A percentile compares a stretch with the other conserved stretches of the same genome.
Evolutionary conservation across 176 grass and related monocot species (phyloP).

Genomic region (Carex kokanica): DNA sequence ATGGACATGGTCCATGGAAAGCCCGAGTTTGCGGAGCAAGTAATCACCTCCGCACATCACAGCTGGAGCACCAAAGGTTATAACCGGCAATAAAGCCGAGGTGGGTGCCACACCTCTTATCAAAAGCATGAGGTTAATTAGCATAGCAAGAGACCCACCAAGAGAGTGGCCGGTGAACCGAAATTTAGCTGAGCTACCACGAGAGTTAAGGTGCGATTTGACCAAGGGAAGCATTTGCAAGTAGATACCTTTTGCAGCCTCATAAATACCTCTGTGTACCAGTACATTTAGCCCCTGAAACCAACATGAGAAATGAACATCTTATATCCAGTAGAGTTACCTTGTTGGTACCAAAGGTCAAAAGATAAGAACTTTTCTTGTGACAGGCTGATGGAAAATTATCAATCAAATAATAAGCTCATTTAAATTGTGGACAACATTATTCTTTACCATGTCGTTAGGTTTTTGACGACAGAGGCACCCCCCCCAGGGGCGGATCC

Average conservation of each 20-base stretch:
- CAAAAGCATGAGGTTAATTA: constrained; percentile 90
- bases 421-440: neutral
- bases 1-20: constrained; percentile 65
- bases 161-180: constrained; percentile 91
- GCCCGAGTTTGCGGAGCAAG: constrained; percentile 58
- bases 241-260: constrained; percentile 92
- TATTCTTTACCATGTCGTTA: neutral
- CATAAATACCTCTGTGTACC: constrained; percentile 91
- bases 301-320: neutral
- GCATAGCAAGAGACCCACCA: constrained; percentile 68
- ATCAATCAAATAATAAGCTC: neutral
- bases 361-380: neutral
- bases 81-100: constrained; percentile 58
- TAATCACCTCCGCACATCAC: constrained; percentile 93
- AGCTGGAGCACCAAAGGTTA: constrained; percentile 87
- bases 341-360: neutral
- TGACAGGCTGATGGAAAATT: neutral
- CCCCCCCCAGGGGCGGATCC: no score
- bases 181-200: constrained; percentile 42
- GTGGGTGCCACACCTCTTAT: constrained; percentile 43
- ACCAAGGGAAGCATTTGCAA: constrained; percentile 79
- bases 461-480: no score
- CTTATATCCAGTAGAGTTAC: neutral
- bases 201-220: constrained; percentile 44
- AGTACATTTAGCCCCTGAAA: constrained; percentile 63